Conservation (phyloP, 169 alveolate species). For the Plasmodium yoelii region DNA sequence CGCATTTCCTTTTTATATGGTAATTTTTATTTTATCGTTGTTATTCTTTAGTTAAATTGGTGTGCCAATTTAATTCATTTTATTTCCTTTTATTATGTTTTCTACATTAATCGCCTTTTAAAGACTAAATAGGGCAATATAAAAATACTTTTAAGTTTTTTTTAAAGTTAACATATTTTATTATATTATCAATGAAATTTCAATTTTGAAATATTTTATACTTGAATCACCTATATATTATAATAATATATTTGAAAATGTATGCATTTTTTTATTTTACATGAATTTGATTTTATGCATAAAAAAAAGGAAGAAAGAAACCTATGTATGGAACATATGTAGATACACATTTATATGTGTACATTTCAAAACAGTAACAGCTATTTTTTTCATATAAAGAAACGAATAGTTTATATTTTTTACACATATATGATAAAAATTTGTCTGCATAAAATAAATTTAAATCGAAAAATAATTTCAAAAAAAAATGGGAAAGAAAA, state of each 20-base stretch:
- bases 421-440: background rate
- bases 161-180: too few species aligned
- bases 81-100: too few species aligned
- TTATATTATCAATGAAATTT: background rate
- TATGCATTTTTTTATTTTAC: background rate
- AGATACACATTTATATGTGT: constrained; percentile 1
- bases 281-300: background rate
- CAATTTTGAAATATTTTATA: background rate
- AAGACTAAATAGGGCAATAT: too few species aligned
- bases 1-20: background rate
- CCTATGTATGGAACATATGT: background rate
- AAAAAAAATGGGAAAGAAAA: constrained; percentile 29
- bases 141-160: too few species aligned
- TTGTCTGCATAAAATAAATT: background rate
- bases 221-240: background rate
- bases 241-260: background rate
- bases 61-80: too few species aligned
- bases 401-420: background rate
- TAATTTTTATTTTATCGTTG: constrained; percentile 2
- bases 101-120: too few species aligned
- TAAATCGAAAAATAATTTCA: background rate
- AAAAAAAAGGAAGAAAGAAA: background rate
- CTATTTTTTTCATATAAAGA: too few species aligned
- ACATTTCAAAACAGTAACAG: too few species aligned
- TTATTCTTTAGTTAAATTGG: background rate